Evolutionary conservation across 148 eudicot species (phyloP).

Genomic region (Dysphania ambrosioides): DNA sequence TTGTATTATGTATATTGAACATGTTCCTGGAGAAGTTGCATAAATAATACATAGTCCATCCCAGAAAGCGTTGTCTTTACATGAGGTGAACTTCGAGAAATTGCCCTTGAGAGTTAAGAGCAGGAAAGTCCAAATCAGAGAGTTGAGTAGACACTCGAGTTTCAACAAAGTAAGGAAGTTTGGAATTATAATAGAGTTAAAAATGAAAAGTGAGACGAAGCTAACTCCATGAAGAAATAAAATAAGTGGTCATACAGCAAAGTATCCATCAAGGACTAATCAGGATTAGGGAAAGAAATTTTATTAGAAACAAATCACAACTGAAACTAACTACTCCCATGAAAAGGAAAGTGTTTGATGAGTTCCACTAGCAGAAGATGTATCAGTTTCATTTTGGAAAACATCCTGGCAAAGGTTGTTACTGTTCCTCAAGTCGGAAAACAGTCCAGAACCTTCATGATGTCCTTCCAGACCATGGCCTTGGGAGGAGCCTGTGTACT

Average conservation of each 20-base stretch:
- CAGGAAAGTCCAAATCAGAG: not conserved
- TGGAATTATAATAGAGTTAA: not conserved
- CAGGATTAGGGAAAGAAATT: not conserved
- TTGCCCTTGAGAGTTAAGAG: not conserved
- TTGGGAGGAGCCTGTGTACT: conserved; percentile 25
- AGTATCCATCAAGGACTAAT: not conserved
- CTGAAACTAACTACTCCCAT: conserved; percentile 56
- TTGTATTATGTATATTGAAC: too few species aligned
- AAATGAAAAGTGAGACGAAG: not conserved
- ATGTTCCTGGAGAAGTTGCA: not conserved
- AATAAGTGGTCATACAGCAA: not conserved
- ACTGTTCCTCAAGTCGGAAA: conserved; percentile 13
- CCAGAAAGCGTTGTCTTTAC: not conserved
- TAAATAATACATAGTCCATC: not conserved
- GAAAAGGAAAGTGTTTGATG: conserved; percentile 62
- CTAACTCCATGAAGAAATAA: conserved; percentile 1
- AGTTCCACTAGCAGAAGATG: conserved; percentile 48
- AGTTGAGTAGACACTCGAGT: not conserved
- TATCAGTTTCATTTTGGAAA: conserved; percentile 39
- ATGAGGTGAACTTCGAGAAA: not conserved
- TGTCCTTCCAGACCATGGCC: conserved; percentile 30
- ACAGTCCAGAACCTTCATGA: conserved; percentile 16
- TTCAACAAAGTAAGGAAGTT: not conserved
- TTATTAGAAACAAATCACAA: not conserved
- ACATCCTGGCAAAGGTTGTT: conserved; percentile 43